phyloP scores from a whole-genome alignment of 768 basidiomycete genomes.

The Amanita subjunquillea region DNA sequence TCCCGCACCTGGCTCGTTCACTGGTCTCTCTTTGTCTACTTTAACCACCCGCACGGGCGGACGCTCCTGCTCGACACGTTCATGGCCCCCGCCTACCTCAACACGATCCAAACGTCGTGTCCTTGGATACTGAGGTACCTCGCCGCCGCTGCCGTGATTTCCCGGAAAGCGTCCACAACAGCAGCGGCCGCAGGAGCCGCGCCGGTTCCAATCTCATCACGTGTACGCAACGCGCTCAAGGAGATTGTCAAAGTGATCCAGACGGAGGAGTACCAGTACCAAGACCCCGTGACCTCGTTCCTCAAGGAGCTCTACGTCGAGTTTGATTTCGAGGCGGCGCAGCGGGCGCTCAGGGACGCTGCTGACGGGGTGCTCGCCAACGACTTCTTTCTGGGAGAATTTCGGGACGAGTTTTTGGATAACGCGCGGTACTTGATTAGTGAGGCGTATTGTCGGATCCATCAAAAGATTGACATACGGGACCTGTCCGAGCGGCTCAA shows the following conservation, averaged over 20 bases:
- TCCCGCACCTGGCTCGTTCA: conserved; percentile 94
- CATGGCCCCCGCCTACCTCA: conserved; percentile 93
- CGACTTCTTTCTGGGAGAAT: conserved; percentile 91
- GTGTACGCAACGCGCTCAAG: conserved; percentile 79
- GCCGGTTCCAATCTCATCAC: conserved; percentile 41
- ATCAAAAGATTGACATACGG: conserved; percentile 85
- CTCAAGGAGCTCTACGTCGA: conserved; percentile 89
- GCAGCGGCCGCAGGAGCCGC: conserved; percentile 17
- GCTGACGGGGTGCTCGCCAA: conserved; percentile 69
- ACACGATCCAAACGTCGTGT: conserved; percentile 93
- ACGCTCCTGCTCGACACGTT: conserved; percentile 92
- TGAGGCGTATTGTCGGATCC: conserved; percentile 96
- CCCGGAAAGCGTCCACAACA: conserved; percentile 54
- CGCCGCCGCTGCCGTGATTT: conserved; percentile 85
- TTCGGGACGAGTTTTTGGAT: conserved; percentile 91
- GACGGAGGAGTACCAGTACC: conserved; percentile 93
- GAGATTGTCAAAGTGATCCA: conserved; percentile 92
- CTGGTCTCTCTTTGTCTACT: conserved; percentile 98
- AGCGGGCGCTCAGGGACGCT: conserved; percentile 66
- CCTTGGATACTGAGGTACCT: conserved; percentile 96
- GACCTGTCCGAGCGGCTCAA: conserved; percentile 92
- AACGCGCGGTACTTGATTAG: conserved; percentile 94
- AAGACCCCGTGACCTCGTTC: conserved; percentile 89
- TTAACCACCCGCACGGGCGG: conserved; percentile 89
- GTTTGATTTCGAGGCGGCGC: conserved; percentile 94